These are phyloP conservation scores for Mycena sp. DNA, from an alignment of 1,284 basidiomycete species.

Conservation along the genomic window DNA sequence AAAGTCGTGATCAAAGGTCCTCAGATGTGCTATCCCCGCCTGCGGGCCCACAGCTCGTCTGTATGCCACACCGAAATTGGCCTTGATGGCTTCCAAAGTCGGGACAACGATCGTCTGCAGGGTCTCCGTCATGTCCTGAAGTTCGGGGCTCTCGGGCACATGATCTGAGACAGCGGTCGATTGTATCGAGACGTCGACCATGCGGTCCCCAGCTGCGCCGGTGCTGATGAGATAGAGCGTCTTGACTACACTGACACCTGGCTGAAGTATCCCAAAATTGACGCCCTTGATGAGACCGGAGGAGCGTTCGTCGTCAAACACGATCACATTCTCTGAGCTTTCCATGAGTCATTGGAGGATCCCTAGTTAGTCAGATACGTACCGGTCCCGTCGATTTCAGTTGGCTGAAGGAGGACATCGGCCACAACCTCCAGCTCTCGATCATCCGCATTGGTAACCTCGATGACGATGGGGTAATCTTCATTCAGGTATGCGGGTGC, in stretches of 20 bases:
- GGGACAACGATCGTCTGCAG: constrained; percentile 71
- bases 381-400: constrained; percentile 81
- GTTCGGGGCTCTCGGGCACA: constrained; percentile 33
- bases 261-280: constrained; percentile 65
- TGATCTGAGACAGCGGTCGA: constrained; percentile 52
- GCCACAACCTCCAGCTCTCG: constrained; percentile 72
- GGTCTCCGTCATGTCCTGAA: constrained; percentile 63
- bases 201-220: constrained; percentile 70
- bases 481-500: constrained; percentile 83
- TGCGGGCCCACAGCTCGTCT: constrained; percentile 47
- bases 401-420: constrained; percentile 82
- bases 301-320: constrained; percentile 68
- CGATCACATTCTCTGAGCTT: constrained; percentile 68
- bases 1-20: constrained; percentile 62
- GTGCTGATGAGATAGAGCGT: constrained; percentile 66
- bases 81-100: constrained; percentile 62
- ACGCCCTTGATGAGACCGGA: constrained; percentile 79
- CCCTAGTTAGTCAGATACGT: constrained; percentile 35
- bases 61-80: constrained; percentile 61
- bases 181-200: constrained; percentile 80
- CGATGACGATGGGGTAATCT: constrained; percentile 73
- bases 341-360: neutral
- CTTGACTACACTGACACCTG: constrained; percentile 64
- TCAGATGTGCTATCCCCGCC: constrained; percentile 60
- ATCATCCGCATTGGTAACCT: constrained; percentile 75